phyloP scores from a whole-genome alignment of 768 basidiomycete genomes.

The Lactarius indigo region DNA sequence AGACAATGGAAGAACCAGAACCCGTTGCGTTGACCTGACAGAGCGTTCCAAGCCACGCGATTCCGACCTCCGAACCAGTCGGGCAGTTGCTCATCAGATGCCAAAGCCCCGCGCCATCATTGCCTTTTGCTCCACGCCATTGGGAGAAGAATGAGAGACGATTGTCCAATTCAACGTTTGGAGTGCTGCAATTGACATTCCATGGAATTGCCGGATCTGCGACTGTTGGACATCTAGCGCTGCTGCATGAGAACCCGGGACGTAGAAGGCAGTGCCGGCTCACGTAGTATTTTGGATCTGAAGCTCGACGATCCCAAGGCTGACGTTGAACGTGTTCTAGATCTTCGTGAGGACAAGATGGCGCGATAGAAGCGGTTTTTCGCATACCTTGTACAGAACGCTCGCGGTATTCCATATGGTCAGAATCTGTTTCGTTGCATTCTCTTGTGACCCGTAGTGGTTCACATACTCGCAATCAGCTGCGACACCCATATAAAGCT shows the following conservation, averaged over 20 bases:
- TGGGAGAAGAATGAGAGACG: constrained; percentile 75
- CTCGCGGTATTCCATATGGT: constrained; percentile 79
- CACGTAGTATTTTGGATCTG: constrained; percentile 61
- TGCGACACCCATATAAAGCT: constrained; percentile 82
- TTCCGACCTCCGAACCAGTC: constrained; percentile 78
- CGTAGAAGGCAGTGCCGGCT: constrained; percentile 23
- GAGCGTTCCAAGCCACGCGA: constrained; percentile 84
- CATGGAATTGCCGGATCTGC: constrained; percentile 55
- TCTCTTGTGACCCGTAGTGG: constrained; percentile 57
- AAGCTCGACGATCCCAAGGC: constrained; percentile 77
- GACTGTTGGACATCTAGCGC: constrained; percentile 55
- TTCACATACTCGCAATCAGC: constrained; percentile 79
- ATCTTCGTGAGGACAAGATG: neutral
- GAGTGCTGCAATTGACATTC: constrained; percentile 64
- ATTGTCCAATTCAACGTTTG: constrained; percentile 53
- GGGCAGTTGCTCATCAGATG: constrained; percentile 85
- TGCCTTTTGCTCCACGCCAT: constrained; percentile 72
- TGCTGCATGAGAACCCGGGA: constrained; percentile 1
- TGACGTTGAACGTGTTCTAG: constrained; percentile 75
- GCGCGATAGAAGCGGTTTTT: constrained; percentile 9
- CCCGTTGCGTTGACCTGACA: constrained; percentile 55
- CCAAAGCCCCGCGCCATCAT: constrained; percentile 81
- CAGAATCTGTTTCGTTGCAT: constrained; percentile 71
- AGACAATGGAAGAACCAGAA: constrained; percentile 49
- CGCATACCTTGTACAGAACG: constrained; percentile 58